Evolutionary conservation across 768 basidiomycete species (phyloP).

Genomic region (Boletus rex-veris): DNA sequence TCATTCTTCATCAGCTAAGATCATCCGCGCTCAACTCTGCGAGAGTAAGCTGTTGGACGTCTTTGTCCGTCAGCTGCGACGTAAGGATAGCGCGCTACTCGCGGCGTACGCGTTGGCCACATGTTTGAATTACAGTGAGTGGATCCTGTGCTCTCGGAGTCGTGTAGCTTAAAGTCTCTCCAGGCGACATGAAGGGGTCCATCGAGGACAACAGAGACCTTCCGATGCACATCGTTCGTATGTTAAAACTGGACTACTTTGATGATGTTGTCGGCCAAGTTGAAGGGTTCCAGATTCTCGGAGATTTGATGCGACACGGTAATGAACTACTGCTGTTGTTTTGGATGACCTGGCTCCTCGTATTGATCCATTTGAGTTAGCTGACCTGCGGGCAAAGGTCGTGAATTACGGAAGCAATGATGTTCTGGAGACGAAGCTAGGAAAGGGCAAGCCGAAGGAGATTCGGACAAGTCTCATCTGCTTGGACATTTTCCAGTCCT

Average conservation of each 20-base stretch:
- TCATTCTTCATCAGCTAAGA: conserved; percentile 6
- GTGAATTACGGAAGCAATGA: conserved; percentile 7
- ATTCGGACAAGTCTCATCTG: conserved; percentile 18
- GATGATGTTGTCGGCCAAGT: conserved; percentile 19
- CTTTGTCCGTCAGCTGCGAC: conserved; percentile 16
- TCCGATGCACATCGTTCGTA: conserved; percentile 14
- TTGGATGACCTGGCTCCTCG: not conserved
- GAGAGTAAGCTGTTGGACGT: conserved; percentile 4
- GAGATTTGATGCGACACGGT: conserved; percentile 21
- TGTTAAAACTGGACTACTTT: conserved; percentile 20
- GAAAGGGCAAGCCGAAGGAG: conserved; percentile 5
- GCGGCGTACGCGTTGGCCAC: conserved; percentile 20
- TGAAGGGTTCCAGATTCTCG: conserved; percentile 23
- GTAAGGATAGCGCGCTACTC: conserved; percentile 16
- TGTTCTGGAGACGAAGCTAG: conserved; percentile 11
- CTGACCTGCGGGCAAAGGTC: conserved; percentile 12
- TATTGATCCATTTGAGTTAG: conserved; percentile 6
- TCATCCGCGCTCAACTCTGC: conserved; percentile 8
- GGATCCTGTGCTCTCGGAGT: not conserved
- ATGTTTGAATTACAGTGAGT: conserved; percentile 20
- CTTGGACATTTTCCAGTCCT: conserved; percentile 17
- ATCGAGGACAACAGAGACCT: conserved; percentile 8
- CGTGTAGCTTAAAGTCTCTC: not conserved
- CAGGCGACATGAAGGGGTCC: conserved; percentile 13
- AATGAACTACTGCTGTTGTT: not conserved